Base-by-base conservation (phyloP, 2,329 filamentous ascomycete genomes). In the Aurifilum marmelostoma region DNA sequence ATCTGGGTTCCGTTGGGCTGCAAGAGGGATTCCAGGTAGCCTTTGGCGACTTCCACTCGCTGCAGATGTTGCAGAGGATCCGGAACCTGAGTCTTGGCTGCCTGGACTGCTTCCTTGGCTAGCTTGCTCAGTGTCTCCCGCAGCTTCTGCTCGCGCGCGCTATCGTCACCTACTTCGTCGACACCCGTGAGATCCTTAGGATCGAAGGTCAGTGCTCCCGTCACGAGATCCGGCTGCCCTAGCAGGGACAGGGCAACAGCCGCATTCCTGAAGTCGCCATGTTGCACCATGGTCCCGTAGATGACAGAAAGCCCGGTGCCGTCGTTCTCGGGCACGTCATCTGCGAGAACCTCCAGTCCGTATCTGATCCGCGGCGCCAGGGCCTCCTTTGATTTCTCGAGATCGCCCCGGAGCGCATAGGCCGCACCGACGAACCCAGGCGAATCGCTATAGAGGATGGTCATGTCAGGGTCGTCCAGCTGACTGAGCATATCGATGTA, bases 311-410 rank as follows among this genome's bases (percentile, higher is more conserved):
- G 66, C 8, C 69, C 73, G 5, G 27, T 2, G 8, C 2, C 3
- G 41, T 74, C 73, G 34, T 74, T 74, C 9, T 72, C 67, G 11
- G 70, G 66, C 5, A 37, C 61, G 18, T 73, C 69, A 37, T 67
- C 65, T n/a, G 39, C 60, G 11, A 67, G 56, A 3, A 67, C 39
- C 16, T 67, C n/a, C 29, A 67, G 50, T 11, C 60, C 71, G 7
- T 47, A 37, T 58, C 34, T 72, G 12, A 74, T 41, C 18, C 61
- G 67, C 16, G 34, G 54, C 27, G 16, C 4, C 2, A 74, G 65
- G 4, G 29, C 29, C 27, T n/a, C 58, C 47, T 43, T 72, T 6
- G 73, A 69, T 43, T 70, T 32, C 54, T 71, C 67, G 56, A 69
- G 68, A 29, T 72, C 65, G 32, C 43, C 65, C 7, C 39, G 65